Percentiles rank a stretch among this genome's conserved stretches.
These are phyloP conservation scores for Ustilago hordei DNA, from an alignment of 1,284 basidiomycete genomes.

Conservation along the genomic window DNA sequence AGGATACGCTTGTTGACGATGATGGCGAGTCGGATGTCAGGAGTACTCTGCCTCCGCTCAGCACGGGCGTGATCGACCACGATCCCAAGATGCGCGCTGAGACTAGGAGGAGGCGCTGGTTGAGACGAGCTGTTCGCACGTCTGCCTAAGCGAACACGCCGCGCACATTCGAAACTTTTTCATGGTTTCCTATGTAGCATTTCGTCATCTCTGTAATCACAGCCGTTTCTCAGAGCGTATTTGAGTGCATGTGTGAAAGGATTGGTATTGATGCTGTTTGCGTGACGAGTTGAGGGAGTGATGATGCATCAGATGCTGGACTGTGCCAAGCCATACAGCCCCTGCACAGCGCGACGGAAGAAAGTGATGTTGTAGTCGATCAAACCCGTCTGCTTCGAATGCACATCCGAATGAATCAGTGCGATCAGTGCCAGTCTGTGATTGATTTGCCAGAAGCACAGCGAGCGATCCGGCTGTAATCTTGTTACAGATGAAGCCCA, in stretches of 20 bases:
- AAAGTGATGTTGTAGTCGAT: slow-evolving; percentile 94
- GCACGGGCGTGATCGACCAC: slow-evolving; percentile 47
- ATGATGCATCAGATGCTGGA: slow-evolving; percentile 28
- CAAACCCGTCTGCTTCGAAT: slow-evolving; percentile 81
- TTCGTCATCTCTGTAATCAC: background rate
- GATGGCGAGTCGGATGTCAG: slow-evolving; percentile 33
- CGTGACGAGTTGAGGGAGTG: background rate
- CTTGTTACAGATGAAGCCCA: slow-evolving; percentile 71
- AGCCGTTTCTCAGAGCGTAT: background rate
- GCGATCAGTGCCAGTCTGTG: slow-evolving; percentile 82
- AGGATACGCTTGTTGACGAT: slow-evolving; percentile 12
- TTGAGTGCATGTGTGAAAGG: background rate
- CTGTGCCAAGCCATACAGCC: slow-evolving; percentile 65
- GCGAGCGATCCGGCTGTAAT: slow-evolving; percentile 79
- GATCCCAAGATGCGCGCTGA: slow-evolving; percentile 37
- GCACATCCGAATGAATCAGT: slow-evolving; percentile 82
- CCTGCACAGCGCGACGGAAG: slow-evolving; percentile 74
- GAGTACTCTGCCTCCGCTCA: slow-evolving; percentile 36
- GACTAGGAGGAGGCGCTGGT: slow-evolving; percentile 54
- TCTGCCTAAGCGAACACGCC: slow-evolving; percentile 6
- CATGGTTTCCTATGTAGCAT: background rate
- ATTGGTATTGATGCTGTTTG: slow-evolving; percentile 5
- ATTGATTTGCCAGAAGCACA: slow-evolving; percentile 88
- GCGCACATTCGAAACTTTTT: background rate
- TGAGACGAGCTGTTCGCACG: slow-evolving; percentile 42